These are phyloP conservation scores for Lentinula detonsa DNA, from an alignment of 768 basidiomycete species.

Conservation along the genomic window DNA sequence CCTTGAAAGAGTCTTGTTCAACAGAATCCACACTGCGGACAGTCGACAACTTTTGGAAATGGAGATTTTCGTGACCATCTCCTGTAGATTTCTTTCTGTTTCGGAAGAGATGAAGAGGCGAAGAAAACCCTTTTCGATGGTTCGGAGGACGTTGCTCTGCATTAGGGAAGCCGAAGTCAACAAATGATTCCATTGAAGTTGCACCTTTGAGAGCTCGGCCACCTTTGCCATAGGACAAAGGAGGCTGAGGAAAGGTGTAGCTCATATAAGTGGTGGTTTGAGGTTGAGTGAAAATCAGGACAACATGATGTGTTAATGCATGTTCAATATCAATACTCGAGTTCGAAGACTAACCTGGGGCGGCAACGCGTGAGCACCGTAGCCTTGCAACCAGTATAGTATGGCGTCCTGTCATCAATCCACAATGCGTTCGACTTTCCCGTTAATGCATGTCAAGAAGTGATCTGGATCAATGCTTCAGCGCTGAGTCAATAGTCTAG, in stretches of 20 bases:
- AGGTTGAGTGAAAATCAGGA: neutral
- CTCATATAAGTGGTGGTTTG: neutral
- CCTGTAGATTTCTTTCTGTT: constrained; percentile 3
- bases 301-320: neutral
- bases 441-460: too few relatives aligned
- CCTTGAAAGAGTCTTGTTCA: neutral
- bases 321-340: neutral
- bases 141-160: neutral
- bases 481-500: too few relatives aligned
- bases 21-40: neutral
- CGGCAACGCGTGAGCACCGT: neutral
- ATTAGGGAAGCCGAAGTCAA: neutral
- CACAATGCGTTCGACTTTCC: too few relatives aligned
- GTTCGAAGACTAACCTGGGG: neutral
- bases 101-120: neutral
- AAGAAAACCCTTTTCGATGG: neutral
- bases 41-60: neutral
- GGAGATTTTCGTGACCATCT: neutral
- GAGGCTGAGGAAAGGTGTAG: neutral
- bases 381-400: neutral
- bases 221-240: neutral
- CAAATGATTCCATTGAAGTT: constrained; percentile 3
- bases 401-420: too few relatives aligned
- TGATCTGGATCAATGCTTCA: too few relatives aligned
- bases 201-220: neutral